Percentiles rank a stretch among this genome's conserved stretches.
These are phyloP conservation scores for Solanum sitiens DNA, from an alignment of 257 asterid species.

Conservation along the genomic window DNA sequence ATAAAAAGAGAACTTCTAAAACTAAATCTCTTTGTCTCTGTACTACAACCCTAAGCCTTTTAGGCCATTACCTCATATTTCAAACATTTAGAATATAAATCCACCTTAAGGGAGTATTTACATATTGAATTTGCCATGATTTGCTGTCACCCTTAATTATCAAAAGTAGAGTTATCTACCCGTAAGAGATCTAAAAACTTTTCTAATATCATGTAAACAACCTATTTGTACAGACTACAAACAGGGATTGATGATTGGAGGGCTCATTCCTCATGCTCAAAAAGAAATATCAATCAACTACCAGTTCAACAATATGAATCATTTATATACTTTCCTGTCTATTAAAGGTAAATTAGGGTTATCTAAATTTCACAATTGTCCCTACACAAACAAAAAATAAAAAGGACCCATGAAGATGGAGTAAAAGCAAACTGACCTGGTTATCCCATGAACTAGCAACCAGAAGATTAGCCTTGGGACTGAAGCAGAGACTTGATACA, in stretches of 20 bases:
- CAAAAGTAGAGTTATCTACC: neutral
- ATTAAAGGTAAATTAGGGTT: neutral
- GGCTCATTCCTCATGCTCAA: neutral
- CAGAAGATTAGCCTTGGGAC: slow-evolving; percentile 74
- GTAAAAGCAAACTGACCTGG: slow-evolving; percentile 41
- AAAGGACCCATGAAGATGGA: neutral
- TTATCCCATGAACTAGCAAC: slow-evolving; percentile 96
- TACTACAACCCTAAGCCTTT: neutral
- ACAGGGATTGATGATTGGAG: neutral
- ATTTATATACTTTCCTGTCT: neutral
- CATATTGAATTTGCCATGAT: neutral
- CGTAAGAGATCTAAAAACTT: neutral
- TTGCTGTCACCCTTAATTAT: neutral
- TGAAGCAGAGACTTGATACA: slow-evolving; percentile 74
- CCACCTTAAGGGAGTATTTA: neutral
- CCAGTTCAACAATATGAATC: neutral
- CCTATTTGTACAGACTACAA: neutral
- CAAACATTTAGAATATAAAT: neutral
- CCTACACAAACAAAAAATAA: neutral
- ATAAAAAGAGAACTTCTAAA: neutral
- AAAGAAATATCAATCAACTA: neutral
- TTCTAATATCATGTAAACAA: neutral
- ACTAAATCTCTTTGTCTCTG: neutral
- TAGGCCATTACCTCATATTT: neutral
- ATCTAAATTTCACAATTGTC: neutral